Conservation (phyloP, 495 filamentous ascomycete genomes). For the Friedmanniomyces simplex region DNA sequence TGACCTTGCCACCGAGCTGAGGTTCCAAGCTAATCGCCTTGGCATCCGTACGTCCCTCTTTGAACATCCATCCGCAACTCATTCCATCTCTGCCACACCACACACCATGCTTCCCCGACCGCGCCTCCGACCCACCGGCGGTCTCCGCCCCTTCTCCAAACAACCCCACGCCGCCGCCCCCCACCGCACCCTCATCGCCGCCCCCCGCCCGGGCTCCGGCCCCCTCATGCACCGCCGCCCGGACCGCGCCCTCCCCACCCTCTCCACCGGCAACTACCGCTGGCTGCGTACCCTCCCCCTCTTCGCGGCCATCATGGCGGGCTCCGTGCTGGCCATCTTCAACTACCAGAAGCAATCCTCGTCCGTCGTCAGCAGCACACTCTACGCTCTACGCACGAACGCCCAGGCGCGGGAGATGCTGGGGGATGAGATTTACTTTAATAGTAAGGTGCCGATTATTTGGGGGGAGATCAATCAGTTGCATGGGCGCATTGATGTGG, state of each 20-base stretch:
- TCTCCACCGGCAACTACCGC: conserved; percentile 24
- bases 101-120: conserved; percentile 12
- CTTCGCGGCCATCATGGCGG: conserved; percentile 49
- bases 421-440: conserved; percentile 90
- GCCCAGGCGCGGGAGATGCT: conserved; percentile 59
- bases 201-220: conserved; percentile 36
- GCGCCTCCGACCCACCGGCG: conserved; percentile 6
- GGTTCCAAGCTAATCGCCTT: too few species aligned
- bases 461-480: conserved; percentile 87
- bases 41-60: neutral
- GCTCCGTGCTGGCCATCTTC: conserved; percentile 74
- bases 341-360: conserved; percentile 92
- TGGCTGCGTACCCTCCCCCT: conserved; percentile 49
- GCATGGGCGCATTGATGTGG: conserved; percentile 80
- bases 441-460: conserved; percentile 83
- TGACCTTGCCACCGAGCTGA: too few species aligned
- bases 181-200: conserved; percentile 25
- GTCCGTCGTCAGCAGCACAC: conserved; percentile 68
- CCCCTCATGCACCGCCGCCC: conserved; percentile 70
- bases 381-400: conserved; percentile 83
- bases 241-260: conserved; percentile 64
- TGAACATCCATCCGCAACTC: neutral
- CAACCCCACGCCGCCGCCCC: conserved; percentile 5
- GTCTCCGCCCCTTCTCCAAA: conserved; percentile 4
- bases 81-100: neutral